phyloP scores from a whole-genome alignment of 2,329 filamentous ascomycete species.

The Thielaviopsis euricoi region DNA sequence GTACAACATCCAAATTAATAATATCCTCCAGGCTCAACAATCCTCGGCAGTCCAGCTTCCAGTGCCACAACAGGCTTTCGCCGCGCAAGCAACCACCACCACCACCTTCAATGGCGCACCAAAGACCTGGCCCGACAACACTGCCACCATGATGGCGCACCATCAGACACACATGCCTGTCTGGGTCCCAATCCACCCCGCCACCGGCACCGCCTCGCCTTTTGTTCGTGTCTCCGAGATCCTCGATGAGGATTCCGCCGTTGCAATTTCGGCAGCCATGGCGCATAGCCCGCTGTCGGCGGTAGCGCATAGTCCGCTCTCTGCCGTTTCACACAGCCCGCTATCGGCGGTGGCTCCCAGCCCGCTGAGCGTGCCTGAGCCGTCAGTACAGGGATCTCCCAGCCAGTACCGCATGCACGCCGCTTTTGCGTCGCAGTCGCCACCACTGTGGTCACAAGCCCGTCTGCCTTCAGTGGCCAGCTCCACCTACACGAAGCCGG shows the following conservation, averaged over 20 bases:
- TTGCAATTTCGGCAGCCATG: not conserved
- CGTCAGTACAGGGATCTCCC: constrained; percentile 10
- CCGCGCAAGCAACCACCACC: not conserved
- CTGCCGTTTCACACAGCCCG: constrained; percentile 5
- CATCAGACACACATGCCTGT: constrained; percentile 7
- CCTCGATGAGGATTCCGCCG: constrained; percentile 5
- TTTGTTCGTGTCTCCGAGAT: constrained; percentile 10
- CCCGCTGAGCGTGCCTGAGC: not conserved
- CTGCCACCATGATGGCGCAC: not conserved
- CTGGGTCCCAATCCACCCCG: constrained; percentile 9
- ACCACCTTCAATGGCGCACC: not conserved
- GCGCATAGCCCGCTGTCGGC: constrained; percentile 9
- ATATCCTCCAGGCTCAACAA: not conserved
- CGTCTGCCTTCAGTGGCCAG: constrained; percentile 5
- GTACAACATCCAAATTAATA: not conserved
- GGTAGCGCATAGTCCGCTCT: not conserved
- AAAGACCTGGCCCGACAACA: not conserved
- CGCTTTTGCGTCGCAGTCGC: constrained; percentile 1
- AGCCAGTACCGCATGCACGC: constrained; percentile 6
- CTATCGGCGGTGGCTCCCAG: constrained; percentile 1
- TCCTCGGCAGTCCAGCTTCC: not conserved
- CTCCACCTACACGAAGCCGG: not conserved
- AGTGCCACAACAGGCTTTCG: not conserved
- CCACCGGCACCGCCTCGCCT: constrained; percentile 2
- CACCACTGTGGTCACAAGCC: constrained; percentile 7